Conservation (phyloP, 2,329 filamentous ascomycete species). For the Ophiocordyceps camponoti-saundersi region DNA sequence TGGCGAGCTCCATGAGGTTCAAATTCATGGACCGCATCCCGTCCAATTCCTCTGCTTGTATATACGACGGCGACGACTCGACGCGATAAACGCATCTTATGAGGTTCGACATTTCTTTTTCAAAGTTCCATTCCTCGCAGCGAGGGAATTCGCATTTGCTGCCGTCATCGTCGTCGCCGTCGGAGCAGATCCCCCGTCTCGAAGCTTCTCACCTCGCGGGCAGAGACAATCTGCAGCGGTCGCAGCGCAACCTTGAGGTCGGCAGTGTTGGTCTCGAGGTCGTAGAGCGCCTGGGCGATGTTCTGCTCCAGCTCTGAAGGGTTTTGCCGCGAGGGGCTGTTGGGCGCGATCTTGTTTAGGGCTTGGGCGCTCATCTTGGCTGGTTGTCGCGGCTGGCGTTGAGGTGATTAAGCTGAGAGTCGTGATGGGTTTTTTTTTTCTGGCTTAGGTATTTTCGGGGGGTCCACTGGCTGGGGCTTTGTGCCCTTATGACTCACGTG, state of each 20-base stretch:
- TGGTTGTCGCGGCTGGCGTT: slow-evolving; percentile 14
- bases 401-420: neutral
- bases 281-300: slow-evolving; percentile 94
- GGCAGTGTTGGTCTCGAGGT: slow-evolving; percentile 97
- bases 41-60: slow-evolving; percentile 43
- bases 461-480: neutral
- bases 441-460: neutral
- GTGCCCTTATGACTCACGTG: neutral
- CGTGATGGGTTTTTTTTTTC: neutral
- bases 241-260: slow-evolving; percentile 93
- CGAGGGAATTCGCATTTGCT: too few relatives aligned
- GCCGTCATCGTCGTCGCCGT: neutral
- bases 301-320: slow-evolving; percentile 94
- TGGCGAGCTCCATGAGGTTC: slow-evolving; percentile 52
- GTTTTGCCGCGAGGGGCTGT: slow-evolving; percentile 90
- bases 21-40: slow-evolving; percentile 57
- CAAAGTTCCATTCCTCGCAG: too few relatives aligned
- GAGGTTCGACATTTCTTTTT: too few relatives aligned
- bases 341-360: slow-evolving; percentile 95
- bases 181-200: neutral
- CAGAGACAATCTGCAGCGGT: slow-evolving; percentile 96
- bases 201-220: slow-evolving; percentile 81
- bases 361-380: slow-evolving; percentile 50
- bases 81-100: too few relatives aligned
- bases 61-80: neutral